Evolutionary conservation across 225 moss, liverwort and hornwort species (phyloP), one percentile per base, ranked within the genome.

Genomic region (Polytrichum commune): DNA sequence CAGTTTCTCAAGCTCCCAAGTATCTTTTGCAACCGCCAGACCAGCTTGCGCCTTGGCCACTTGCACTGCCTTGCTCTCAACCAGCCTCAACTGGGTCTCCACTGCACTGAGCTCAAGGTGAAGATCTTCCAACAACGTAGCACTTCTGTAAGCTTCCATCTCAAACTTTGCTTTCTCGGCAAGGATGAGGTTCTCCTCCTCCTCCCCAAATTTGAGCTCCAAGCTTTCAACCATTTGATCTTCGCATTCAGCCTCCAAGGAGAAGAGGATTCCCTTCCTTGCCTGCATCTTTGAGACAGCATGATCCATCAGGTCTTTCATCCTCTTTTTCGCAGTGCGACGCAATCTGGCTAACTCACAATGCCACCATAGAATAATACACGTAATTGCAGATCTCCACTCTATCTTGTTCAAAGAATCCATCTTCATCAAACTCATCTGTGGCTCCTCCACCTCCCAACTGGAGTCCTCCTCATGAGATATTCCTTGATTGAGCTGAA

Each of bases 221-320:
- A 29, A 56, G 86, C 77, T 79, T 76, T 64, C 38, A 73, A 54
- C 64, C 70, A 63, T 53, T 72, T 55, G 32, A 67, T 69, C 82
- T 62, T 85, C 85, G 65, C 79, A 77, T 66, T 77, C 79, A 58
- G 79, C 73, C 33, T 82, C 74, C 27, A 82, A 68, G 55, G 85
- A 85, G 74, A 85, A 79, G 19, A 85, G 79, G 16, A 82, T 77
- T 79, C 85, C 82, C 74, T 79, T 69, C 54, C 79, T 74, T 67
- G 82, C 85, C 82, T 85, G 85, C 27, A 79, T 79, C 65, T 79
- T 85, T 53, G 85, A 79, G 72, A 77, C 79, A 64, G 85, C 82
- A 72, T 82, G 79, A 26, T 79, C 79, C 5, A 85, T 79, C 74
- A 82, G 82, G 62, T 82, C 79, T 69, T 69, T 79, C 72, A 63